Base-by-base conservation (phyloP, 2,329 filamentous ascomycete genomes). In the Fusarium sp. region DNA sequence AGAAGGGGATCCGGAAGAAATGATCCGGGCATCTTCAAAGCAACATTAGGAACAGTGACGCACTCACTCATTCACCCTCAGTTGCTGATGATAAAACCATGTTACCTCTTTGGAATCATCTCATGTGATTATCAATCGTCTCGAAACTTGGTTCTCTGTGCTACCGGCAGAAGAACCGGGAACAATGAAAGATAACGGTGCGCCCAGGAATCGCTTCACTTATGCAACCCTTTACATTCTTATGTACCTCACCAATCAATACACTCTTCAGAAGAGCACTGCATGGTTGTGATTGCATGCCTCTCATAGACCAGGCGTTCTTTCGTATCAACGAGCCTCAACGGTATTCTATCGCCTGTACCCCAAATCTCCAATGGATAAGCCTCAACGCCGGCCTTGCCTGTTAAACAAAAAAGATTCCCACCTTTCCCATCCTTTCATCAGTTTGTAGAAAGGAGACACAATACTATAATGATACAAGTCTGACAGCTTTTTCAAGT, bases 381-480 rank as follows among this genome's bases (percentile, higher is more conserved):
- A 46, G 42, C 59, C 58, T 60, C 46, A 70, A 70, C 67, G 67
- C 67, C 67, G 53, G 51, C 34, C 46, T 70, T 58, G 62, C 47
- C 44, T 43, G 44, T 51, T 57, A 52, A 57, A 57, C 51, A 62
- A 52, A 65, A 70, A 70, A 22, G 36, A 50, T 44, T 34, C 33
- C 43, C 40, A 14, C 38, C 50, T n/a, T 51, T 17, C 14, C 42
- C 38, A 21, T 24, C 40, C 44, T 28, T 46, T 38, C 34, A 14
- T 28, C 57, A 42, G 19, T 10, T 13, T 39, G 43, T 40, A 28
- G 46, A 39, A 47, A 40, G 15, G 54, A 45, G 46, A 28, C 26
- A 42, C 36, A 44, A 24, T 45, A 40, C 50, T 57, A 61, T 72
- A 70, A 53, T 73, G 55, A 55, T 75, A 73, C 73, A 70, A 49